Base-by-base conservation (phyloP, 140 eudicot species). In the Anethum foeniculum region DNA sequence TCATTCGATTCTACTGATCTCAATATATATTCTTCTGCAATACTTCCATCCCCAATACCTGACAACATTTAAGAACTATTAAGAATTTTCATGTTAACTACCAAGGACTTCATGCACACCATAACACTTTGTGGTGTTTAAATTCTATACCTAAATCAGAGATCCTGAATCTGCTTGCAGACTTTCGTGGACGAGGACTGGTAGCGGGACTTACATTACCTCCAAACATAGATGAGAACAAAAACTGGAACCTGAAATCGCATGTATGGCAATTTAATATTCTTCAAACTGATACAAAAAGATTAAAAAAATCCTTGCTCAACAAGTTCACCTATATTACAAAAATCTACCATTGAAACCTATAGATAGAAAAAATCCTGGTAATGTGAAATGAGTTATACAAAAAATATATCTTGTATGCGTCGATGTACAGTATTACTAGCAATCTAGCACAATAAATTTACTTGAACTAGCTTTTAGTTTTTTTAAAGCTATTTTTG, bases 161-260 rank as follows among this genome's bases (percentile, higher is more conserved):
- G 60, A 90, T 80, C 77, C 87, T 87, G 44, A 88, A 86, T 69
- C 97, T 88, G 85, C 97, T 94, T 72, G 97, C 99, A 41, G 99
- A 90, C 80, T 87, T 94, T 75, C 97, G 89, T 38, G 92, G 87
- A 83, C 92, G 99, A 60, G 99, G 99, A 90, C 97, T 95, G 84
- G 85, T 86, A 79, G 80, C 86, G 71, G 92, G 90, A 82, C 88
- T 84, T 83, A 83, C 92, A 82, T 84, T 86, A 82, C 96, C 95
- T 87, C 95, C 97, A 85, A 95, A 92, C 99, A 95, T 95, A 91
- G 98, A 93, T 89, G 86, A 82, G 82, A 71, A 65, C 79, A 46
- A 44, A 51, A 77, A 15, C 19, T 32, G 60, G 72, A 46, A 77
- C 79, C 88, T 85, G 85, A 87, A 79, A 77, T 84, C 80, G 64